Evolutionary conservation across 2,329 filamentous ascomycete genomes (phyloP).

Genomic region (Beauveria sp.): DNA sequence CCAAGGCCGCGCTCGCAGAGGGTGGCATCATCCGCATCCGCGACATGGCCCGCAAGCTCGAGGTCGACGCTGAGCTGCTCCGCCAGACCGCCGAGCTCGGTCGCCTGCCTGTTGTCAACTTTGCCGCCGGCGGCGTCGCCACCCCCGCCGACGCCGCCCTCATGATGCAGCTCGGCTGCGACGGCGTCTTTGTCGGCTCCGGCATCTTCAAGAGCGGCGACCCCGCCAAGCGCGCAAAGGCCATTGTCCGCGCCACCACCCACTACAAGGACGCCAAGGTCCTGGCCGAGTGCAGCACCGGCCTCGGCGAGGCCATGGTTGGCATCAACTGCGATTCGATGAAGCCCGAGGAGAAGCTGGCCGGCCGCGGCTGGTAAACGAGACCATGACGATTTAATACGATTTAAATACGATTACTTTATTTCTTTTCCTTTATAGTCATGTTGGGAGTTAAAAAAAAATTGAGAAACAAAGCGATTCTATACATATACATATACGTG

Average conservation of each 20-base stretch:
- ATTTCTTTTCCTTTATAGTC: no score
- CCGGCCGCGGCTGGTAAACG: slow-evolving; percentile 72
- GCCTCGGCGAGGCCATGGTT: slow-evolving; percentile 96
- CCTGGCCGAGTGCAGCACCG: slow-evolving; percentile 77
- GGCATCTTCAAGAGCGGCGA: slow-evolving; percentile 98
- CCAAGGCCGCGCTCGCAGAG: slow-evolving; percentile 62
- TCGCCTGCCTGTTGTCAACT: slow-evolving; percentile 91
- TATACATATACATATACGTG: no score
- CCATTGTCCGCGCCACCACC: slow-evolving; percentile 90
- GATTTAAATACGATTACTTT: no score
- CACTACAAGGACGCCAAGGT: slow-evolving; percentile 82
- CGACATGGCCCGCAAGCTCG: slow-evolving; percentile 73
- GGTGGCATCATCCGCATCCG: slow-evolving; percentile 49
- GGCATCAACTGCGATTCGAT: slow-evolving; percentile 82
- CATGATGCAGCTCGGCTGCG: slow-evolving; percentile 97
- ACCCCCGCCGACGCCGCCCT: slow-evolving; percentile 93
- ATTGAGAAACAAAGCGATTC: no score
- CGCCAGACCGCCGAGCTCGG: slow-evolving; percentile 82
- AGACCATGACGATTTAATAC: no score
- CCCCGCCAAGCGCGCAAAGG: slow-evolving; percentile 80
- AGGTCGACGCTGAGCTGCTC: slow-evolving; percentile 69
- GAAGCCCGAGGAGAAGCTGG: slow-evolving; percentile 72
- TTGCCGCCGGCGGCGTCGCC: slow-evolving; percentile 98
- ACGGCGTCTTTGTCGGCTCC: slow-evolving; percentile 93
- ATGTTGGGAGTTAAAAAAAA: no score